phyloP scores from a whole-genome alignment of 1,284 basidiomycete genomes.

The Pseudozyma tsukubaensis region DNA sequence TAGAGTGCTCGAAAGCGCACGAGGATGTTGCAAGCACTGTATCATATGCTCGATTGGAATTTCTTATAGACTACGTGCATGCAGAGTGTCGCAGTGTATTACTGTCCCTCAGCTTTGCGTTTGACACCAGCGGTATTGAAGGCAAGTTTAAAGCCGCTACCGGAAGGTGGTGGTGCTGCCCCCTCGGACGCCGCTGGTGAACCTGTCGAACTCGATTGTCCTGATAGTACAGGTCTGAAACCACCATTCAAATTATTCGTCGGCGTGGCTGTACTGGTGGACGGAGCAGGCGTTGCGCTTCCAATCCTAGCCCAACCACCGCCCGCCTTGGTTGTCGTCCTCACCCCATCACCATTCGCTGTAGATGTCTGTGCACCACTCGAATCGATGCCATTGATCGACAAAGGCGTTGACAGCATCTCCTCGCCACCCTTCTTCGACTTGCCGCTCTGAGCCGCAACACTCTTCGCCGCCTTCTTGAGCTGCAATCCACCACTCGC shows the following conservation, averaged over 20 bases:
- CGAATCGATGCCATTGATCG: constrained; percentile 5
- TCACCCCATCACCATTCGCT: constrained; percentile 16
- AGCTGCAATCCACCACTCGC: constrained; percentile 19
- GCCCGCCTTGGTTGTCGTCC: constrained; percentile 17
- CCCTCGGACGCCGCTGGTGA: constrained; percentile 1
- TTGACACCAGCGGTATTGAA: constrained; percentile 23
- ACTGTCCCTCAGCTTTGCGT: constrained; percentile 22
- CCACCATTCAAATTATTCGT: not conserved
- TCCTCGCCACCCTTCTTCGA: constrained; percentile 12
- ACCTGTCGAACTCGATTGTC: constrained; percentile 1
- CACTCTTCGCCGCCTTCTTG: constrained; percentile 11
- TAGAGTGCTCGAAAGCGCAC: not conserved
- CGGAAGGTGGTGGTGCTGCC: not conserved
- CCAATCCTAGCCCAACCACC: constrained; percentile 45
- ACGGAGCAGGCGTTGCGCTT: constrained; percentile 37
- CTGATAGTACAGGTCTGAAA: constrained; percentile 13
- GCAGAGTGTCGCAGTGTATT: not conserved
- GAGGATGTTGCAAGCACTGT: constrained; percentile 2
- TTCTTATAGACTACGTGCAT: not conserved
- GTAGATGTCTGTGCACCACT: constrained; percentile 8
- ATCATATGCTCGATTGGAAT: constrained; percentile 4
- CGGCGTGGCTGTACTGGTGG: not conserved
- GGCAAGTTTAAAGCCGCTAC: constrained; percentile 22
- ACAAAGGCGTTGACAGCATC: constrained; percentile 10
- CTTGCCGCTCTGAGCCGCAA: not conserved